Base-by-base conservation (phyloP, 2,329 filamentous ascomycete genomes). In the Thermomyces lanuginosus region DNA sequence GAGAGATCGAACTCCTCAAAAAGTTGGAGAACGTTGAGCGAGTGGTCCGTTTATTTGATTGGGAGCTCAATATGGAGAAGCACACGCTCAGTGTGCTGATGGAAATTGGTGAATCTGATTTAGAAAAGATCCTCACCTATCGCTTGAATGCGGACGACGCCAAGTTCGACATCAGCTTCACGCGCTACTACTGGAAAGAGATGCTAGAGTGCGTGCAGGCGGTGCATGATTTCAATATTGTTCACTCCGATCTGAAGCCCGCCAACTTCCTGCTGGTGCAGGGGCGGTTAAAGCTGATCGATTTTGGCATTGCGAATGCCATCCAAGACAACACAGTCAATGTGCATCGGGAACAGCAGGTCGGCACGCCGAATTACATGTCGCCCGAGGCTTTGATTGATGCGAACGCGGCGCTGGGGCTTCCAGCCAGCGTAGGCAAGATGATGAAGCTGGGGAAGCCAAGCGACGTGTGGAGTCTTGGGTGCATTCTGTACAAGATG, bases 301-400 rank as follows among this genome's bases (percentile, higher is more conserved):
- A 98, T 55, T 98, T 98, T 50, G 89, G 89, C 41, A 98, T 98
- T 45, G 89, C 89, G 31, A 92, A 93, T 45, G 84, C 89, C 26
- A 98, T 98, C 42, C 79, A 92, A 55, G 89, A 95, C 48, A 73
- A 93, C 54, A 98, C 89, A 0, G 78, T 93, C 52, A 98, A 98
- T 41, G 84, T 98, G 7, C 89, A 98, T 54, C 79, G 89, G 31
- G 89, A 98, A 48, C 80, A 76, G 7, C 83, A 95, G 55, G 75
- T 95, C 36, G 89, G 91, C 30, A 98, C 89, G 0, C 84, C 89
- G 3, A 98, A 92, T 52, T 98, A 93, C 61, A 98, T 98, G 89
- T 91, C 82, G 1, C 89, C 89, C 0, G 89, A 98, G 55, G 83
- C 79, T 2, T 66, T 98, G 25, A 73, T 91, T 48, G 89, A 95